Evolutionary conservation across 257 asterid species (phyloP).

Genomic region (Solanum arcanum): DNA sequence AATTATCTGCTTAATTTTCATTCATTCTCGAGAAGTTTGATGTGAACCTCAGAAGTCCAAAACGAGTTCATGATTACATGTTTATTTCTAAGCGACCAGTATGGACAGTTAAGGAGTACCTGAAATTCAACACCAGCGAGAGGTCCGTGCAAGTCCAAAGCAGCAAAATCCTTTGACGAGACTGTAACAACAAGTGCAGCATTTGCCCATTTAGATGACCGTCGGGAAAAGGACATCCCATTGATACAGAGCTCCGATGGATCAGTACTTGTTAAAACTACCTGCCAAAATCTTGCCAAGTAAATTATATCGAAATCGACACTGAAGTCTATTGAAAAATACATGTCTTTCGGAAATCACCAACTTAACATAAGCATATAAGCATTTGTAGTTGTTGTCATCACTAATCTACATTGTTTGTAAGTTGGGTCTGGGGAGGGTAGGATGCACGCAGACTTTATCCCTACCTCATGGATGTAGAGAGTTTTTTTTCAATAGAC

Average conservation of each 20-base stretch:
- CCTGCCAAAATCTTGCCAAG: constrained; percentile 42
- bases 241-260: constrained; percentile 87
- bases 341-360: background rate
- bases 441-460: background rate
- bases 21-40: background rate
- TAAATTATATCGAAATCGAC: background rate
- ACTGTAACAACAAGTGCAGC: constrained; percentile 83
- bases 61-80: background rate
- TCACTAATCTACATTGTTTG: background rate
- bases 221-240: constrained; percentile 92
- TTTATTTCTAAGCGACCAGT: background rate
- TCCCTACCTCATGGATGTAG: background rate
- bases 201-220: constrained; percentile 92
- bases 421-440: background rate
- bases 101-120: constrained; percentile 26
- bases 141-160: constrained; percentile 54
- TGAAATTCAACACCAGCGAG: constrained; percentile 93
- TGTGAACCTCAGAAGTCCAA: background rate
- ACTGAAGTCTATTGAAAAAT: background rate
- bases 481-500: background rate
- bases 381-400: background rate
- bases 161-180: constrained; percentile 63
- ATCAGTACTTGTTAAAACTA: constrained; percentile 83
- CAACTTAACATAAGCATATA: background rate
- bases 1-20: background rate